Evolutionary conservation across 2,329 filamentous ascomycete genomes (phyloP).

Genomic region (Xylariaceae sp.): DNA sequence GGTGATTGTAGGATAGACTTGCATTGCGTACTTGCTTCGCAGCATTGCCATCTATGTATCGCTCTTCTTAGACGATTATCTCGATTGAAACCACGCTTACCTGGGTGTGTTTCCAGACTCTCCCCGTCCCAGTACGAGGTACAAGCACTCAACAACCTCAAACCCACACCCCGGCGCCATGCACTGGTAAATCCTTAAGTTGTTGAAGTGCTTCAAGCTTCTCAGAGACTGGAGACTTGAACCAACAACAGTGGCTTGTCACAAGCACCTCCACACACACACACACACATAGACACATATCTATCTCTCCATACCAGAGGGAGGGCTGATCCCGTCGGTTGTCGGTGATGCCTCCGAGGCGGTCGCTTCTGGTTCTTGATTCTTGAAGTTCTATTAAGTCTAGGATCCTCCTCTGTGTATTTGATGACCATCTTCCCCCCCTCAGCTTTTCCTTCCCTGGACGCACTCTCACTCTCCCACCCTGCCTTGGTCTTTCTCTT

Average conservation of each 20-base stretch:
- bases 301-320: not conserved
- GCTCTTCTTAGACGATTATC: not conserved
- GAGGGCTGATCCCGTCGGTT: no score
- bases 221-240: not conserved
- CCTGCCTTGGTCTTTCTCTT: not conserved
- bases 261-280: not conserved
- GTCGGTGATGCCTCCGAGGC: not conserved
- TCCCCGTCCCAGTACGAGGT: not conserved
- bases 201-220: not conserved
- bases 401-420: not conserved
- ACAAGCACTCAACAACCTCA: not conserved
- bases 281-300: not conserved
- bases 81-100: not conserved
- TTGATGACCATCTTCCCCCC: not conserved
- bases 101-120: not conserved
- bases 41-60: not conserved
- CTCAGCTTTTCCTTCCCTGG: no score
- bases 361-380: not conserved
- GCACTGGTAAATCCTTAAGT: not conserved
- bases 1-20: not conserved
- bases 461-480: not conserved
- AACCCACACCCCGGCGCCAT: not conserved
- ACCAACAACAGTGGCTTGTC: not conserved
- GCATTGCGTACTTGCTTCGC: not conserved
- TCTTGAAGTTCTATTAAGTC: not conserved